Evolutionary conservation across 768 basidiomycete genomes (phyloP), one percentile per base, ranked within the genome.

Genomic region (Rhizopogon rudus): DNA sequence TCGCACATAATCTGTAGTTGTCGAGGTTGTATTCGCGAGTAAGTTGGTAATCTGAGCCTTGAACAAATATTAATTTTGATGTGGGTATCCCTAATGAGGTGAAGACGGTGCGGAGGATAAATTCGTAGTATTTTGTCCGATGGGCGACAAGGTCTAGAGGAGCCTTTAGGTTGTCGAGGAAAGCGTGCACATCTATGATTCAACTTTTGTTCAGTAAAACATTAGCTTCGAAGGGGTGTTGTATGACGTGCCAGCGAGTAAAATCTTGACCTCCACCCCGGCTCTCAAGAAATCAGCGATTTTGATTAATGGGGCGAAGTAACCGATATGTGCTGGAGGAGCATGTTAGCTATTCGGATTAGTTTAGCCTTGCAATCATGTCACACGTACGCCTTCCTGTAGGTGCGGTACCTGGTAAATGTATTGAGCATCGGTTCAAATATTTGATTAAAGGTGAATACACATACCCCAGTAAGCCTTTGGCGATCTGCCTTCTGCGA

Each of bases 111-210:
- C 81, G 81, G 28, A 98, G 80, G 55, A 98, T 56, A 65, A 80
- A 79, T 63, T 92, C 76, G 75, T 99, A 99, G 83, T 96, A 99
- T 62, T 87, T 84, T 56, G 88, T 91, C 29, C 95, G 82, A 72
- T 94, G 80, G 0, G 79, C 81, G 45, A 99, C 93, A 55, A 97
- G 89, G 46, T 94, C 93, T 1, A 96, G 74, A 0, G 96, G 95
- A 0, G 97, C 95, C 72, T 99, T 99, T 62, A 95, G 76, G 66
- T 98, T 97, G 68, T 99, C 97, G 45, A 99, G 83, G 77, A 98
- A 98, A 6, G 94, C 97, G 63, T 98, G 97, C 13, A 98, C 83
- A 67, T 97, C 93, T 91, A 66, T 4, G 25, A 20, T 20, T 20
- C 20, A 40, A 39, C 45, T 6, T 17, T 22, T 3, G 62, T 3